These are phyloP conservation scores for Tilletiaria anomala DNA, from an alignment of 1,284 basidiomycete species.

Conservation along the genomic window DNA sequence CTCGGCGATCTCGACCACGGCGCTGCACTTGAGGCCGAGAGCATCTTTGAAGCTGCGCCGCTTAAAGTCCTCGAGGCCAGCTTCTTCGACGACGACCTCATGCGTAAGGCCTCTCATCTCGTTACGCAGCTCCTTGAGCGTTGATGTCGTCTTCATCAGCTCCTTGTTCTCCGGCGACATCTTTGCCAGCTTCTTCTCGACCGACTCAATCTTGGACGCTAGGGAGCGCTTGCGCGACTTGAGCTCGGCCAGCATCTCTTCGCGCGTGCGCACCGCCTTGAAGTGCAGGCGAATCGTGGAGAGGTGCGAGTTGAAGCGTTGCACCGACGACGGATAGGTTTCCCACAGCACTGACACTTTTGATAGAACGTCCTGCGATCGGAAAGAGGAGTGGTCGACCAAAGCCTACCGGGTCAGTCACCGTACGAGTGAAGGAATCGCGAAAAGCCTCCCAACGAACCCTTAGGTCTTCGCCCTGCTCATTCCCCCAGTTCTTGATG, in stretches of 20 bases:
- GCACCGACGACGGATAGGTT: constrained; percentile 56
- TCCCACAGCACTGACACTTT: constrained; percentile 58
- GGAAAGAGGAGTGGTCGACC: too few relatives aligned
- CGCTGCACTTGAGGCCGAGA: constrained; percentile 19
- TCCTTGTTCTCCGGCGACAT: constrained; percentile 84
- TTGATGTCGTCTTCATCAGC: constrained; percentile 58
- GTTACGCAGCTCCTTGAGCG: constrained; percentile 56
- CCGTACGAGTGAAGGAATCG: background rate
- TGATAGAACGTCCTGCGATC: constrained; percentile 55
- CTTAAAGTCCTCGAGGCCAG: constrained; percentile 71
- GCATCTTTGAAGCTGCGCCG: constrained; percentile 39
- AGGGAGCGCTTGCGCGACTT: constrained; percentile 56
- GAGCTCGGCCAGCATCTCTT: constrained; percentile 67
- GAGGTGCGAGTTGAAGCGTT: constrained; percentile 60
- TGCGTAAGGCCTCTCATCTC: constrained; percentile 63
- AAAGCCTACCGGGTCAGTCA: background rate
- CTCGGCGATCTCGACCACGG: constrained; percentile 16
- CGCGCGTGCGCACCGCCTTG: constrained; percentile 58
- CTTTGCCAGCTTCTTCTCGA: constrained; percentile 75
- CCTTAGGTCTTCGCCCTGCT: constrained; percentile 73
- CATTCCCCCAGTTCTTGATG: constrained; percentile 60
- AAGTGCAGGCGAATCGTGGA: constrained; percentile 52
- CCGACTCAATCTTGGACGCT: constrained; percentile 61
- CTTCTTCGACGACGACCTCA: constrained; percentile 71
- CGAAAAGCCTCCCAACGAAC: constrained; percentile 43